These are phyloP conservation scores for Mycena latifolia DNA, from an alignment of 768 basidiomycete genomes.

Conservation along the genomic window DNA sequence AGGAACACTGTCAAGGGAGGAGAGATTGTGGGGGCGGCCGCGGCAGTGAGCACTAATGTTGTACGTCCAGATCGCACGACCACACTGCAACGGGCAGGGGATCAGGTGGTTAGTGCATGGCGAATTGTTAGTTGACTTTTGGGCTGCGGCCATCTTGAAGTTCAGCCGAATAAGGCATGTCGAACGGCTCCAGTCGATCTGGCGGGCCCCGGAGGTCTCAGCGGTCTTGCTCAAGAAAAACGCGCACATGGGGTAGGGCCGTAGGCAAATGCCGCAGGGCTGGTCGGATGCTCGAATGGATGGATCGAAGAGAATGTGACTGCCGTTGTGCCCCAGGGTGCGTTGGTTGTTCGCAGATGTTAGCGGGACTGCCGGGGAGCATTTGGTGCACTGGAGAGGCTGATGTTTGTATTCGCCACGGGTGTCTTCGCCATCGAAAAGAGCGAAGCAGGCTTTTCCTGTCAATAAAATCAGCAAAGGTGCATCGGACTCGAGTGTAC, in stretches of 20 bases:
- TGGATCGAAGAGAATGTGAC: conserved; percentile 37
- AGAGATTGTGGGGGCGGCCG: no score
- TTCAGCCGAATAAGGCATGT: background rate
- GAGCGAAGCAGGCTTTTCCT: no score
- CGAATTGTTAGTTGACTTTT: no score
- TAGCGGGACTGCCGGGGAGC: conserved; percentile 3
- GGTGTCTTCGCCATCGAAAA: no score
- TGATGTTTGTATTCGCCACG: no score
- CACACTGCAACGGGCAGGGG: conserved; percentile 5
- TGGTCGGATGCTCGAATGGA: conserved; percentile 9
- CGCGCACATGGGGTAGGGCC: conserved; percentile 29
- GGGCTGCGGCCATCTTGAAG: conserved; percentile 18
- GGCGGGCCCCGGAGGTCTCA: conserved; percentile 29
- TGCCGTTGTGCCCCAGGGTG: conserved; percentile 37
- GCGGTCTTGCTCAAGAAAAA: no score
- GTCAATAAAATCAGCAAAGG: no score
- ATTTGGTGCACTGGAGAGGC: conserved; percentile 24
- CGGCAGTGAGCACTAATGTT: conserved; percentile 5
- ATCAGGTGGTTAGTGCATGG: conserved; percentile 22
- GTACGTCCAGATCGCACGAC: conserved; percentile 3
- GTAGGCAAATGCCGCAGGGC: conserved; percentile 40
- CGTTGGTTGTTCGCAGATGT: conserved; percentile 25
- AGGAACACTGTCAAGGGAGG: no score
- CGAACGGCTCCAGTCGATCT: conserved; percentile 16
- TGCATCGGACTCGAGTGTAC: no score